Evolutionary conservation across 2,329 filamentous ascomycete species (phyloP).

Genomic region (Penicillium sp.): DNA sequence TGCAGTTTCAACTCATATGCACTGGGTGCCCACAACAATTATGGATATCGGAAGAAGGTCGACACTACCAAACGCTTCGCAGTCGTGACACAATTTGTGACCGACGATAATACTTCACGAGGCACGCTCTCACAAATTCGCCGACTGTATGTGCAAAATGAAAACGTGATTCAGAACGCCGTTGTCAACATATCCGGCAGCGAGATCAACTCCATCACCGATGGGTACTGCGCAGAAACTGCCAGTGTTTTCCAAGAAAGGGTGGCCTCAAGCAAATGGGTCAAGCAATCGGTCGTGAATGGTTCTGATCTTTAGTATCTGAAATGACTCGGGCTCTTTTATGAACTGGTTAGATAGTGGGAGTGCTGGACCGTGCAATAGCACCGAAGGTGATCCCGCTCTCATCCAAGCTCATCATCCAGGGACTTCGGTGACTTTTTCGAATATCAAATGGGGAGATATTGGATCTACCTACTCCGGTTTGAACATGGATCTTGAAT

Average conservation of each 20-base stretch:
- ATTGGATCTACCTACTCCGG: slow-evolving; percentile 58
- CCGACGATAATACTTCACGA: slow-evolving; percentile 51
- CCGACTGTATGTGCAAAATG: slow-evolving; percentile 67
- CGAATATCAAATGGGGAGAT: slow-evolving; percentile 66
- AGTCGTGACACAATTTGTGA: slow-evolving; percentile 69
- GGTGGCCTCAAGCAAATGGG: slow-evolving; percentile 64
- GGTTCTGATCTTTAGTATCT: slow-evolving; percentile 66
- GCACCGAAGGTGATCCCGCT: slow-evolving; percentile 59
- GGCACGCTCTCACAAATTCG: slow-evolving; percentile 63
- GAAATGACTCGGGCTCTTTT: slow-evolving; percentile 60
- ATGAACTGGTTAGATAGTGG: slow-evolving; percentile 66
- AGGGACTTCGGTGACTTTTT: slow-evolving; percentile 60
- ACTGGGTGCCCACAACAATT: slow-evolving; percentile 66
- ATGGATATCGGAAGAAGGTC: slow-evolving; percentile 62
- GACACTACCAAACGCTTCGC: slow-evolving; percentile 65
- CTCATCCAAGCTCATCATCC: slow-evolving; percentile 56
- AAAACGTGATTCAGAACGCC: slow-evolving; percentile 61
- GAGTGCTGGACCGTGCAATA: slow-evolving; percentile 60
- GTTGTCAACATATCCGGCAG: slow-evolving; percentile 37
- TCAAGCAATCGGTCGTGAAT: slow-evolving; percentile 60
- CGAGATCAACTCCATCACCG: slow-evolving; percentile 58
- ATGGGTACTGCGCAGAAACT: slow-evolving; percentile 60
- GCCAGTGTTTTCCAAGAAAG: slow-evolving; percentile 56
- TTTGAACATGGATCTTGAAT: background rate
- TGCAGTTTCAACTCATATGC: slow-evolving; percentile 73